Evolutionary conservation across 768 basidiomycete genomes (phyloP).

Genomic region (Clitopilus hobsonii): DNA sequence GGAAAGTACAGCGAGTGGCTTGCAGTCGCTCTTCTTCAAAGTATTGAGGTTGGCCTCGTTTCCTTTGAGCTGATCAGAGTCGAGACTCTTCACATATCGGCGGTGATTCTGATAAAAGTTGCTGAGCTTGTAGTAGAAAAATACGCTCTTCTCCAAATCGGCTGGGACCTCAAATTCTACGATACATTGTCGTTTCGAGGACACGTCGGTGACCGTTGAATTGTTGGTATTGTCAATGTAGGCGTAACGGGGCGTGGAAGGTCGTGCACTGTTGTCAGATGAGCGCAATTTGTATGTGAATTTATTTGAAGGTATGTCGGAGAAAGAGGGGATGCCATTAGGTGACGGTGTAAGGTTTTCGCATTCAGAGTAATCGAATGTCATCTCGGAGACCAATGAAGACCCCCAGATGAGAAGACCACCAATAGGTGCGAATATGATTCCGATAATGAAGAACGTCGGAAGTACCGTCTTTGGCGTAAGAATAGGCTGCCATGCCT

Average conservation of each 20-base stretch:
- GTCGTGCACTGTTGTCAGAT: conserved; percentile 44
- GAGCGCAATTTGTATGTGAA: conserved; percentile 64
- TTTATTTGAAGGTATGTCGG: conserved; percentile 58
- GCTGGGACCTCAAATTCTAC: conserved; percentile 82
- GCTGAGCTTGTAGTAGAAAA: conserved; percentile 95
- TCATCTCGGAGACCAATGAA: conserved; percentile 82
- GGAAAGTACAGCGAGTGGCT: conserved; percentile 68
- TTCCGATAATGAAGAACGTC: conserved; percentile 90
- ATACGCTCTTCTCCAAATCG: conserved; percentile 66
- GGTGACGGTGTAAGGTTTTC: conserved; percentile 53
- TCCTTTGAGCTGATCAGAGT: conserved; percentile 83
- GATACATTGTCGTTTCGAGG: conserved; percentile 56
- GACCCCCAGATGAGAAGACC: conserved; percentile 91
- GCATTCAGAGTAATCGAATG: conserved; percentile 93
- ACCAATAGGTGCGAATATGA: conserved; percentile 95
- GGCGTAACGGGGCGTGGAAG: conserved; percentile 66
- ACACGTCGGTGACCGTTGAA: conserved; percentile 34
- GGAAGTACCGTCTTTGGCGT: conserved; percentile 98
- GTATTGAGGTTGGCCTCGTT: conserved; percentile 40
- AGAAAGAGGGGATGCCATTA: conserved; percentile 34
- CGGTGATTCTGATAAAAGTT: conserved; percentile 99
- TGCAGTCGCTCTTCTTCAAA: conserved; percentile 78
- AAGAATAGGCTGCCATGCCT: conserved; percentile 99
- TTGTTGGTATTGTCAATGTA: conserved; percentile 59
- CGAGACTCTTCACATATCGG: conserved; percentile 90